Evolutionary conservation across 2,329 filamentous ascomycete species (phyloP), one percentile per base, ranked within the genome.

Genomic region (Fusarium heterosporum): DNA sequence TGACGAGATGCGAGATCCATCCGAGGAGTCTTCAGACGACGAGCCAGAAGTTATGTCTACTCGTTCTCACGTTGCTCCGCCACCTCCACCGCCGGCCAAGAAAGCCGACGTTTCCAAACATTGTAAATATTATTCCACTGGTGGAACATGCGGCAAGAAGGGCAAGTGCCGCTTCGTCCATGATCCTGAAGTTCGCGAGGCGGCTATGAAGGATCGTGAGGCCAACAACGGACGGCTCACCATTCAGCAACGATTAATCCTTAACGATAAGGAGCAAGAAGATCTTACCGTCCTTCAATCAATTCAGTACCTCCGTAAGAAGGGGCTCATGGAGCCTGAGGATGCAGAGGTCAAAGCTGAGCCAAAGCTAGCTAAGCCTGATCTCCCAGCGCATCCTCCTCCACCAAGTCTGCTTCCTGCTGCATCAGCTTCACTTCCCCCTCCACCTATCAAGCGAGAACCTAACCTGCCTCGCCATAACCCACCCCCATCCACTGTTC

Each of bases 101-200:
- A 83, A 85, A 74, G 87, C 87, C 48, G 87, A 90, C 72, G 83
- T 88, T 40, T 83, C 85, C 49, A 87, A 85, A 66, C 88, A 90
- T 73, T 90, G 88, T 85, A 90, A 90, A 78, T 90, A 90, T 77
- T 90, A 86, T 75, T 89, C 88, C 38, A 90, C 88, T 51, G 88
- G 88, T 68, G 88, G 88, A 62, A 88, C 83, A 58, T 90, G 88
- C 78, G 88, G 88, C 51, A 90, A 90, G 83, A 89, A 89, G 84
- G 87, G 87, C 87, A 90, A 90, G 87, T 90, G 88, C 81, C 88
- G 88, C 79, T 90, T 90, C 78, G 87, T 89, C 66, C 88, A 90
- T 76, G 88, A 90, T 74, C 83, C 84, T 17, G 84, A 85, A 64
- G 85, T 89, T 58, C 83, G 88, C 69, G 86, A 88, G 72, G 86